Conservation (phyloP, 2,329 filamentous ascomycete genomes). For the Tolypocladium tropicale region DNA sequence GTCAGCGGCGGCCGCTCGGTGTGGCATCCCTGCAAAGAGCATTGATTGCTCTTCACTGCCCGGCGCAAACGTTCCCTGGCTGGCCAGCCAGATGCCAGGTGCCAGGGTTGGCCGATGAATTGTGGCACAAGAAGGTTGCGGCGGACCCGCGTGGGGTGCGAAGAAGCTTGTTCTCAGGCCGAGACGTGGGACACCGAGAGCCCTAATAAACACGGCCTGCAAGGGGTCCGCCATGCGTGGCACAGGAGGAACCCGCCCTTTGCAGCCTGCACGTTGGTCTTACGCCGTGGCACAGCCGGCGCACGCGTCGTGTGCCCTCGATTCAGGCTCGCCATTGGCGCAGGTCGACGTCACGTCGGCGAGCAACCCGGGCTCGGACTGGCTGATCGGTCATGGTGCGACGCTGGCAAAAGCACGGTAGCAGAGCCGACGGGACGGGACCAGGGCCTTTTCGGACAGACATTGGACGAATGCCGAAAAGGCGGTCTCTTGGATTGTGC, state of each 20-base stretch:
- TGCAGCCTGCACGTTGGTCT: background rate
- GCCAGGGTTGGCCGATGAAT: background rate
- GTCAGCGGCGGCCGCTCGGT: background rate
- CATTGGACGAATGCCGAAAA: background rate
- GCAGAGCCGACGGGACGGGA: background rate
- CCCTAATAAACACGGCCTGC: background rate
- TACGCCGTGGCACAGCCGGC: background rate
- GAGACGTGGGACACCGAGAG: background rate
- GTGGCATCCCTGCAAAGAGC: background rate
- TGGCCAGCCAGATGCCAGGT: too few species aligned
- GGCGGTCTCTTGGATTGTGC: background rate
- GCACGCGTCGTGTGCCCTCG: background rate
- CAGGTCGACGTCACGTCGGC: background rate
- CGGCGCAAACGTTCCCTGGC: background rate
- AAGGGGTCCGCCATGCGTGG: background rate
- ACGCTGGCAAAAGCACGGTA: background rate
- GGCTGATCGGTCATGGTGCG: background rate
- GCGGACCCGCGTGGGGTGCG: background rate
- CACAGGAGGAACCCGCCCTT: background rate
- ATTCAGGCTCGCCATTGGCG: background rate
- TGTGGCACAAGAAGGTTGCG: background rate
- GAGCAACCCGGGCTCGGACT: background rate
- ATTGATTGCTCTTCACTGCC: background rate
- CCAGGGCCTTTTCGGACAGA: background rate
- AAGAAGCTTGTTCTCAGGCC: background rate